phyloP scores from a whole-genome alignment of 2,329 filamentous ascomycete species.

The Hypoxylon sp. region DNA sequence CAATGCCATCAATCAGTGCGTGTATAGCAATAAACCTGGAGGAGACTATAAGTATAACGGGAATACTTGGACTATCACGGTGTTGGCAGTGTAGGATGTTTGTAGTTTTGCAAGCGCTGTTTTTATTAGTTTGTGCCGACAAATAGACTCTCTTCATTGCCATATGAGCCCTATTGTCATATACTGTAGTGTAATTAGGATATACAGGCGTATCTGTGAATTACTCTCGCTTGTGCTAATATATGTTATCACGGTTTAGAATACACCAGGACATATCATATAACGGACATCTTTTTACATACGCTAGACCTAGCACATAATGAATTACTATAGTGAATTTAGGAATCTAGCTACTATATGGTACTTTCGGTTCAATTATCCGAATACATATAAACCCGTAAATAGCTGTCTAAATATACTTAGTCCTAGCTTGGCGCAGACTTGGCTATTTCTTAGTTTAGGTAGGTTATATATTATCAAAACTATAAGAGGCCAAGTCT shows the following conservation, averaged over 20 bases:
- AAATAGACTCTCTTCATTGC: not conserved
- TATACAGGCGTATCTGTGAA: not conserved
- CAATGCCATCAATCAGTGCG: not conserved
- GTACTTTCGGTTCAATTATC: no score
- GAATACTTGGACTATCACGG: not conserved
- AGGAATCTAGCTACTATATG: no score
- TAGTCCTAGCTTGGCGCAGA: no score
- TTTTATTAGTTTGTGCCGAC: not conserved
- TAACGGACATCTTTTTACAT: no score
- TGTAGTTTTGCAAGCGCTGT: not conserved
- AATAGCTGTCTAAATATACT: no score
- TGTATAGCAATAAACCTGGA: not conserved
- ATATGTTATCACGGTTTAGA: not conserved
- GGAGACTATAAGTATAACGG: not conserved
- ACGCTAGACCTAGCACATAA: no score
- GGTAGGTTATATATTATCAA: no score
- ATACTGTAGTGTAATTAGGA: not conserved
- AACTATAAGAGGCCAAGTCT: no score
- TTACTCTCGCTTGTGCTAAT: not conserved
- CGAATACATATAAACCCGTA: no score
- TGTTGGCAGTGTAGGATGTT: not conserved
- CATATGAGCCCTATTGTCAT: not conserved
- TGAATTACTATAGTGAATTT: no score
- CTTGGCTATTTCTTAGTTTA: no score
- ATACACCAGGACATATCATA: not conserved